Percentiles rank a stretch among this genome's conserved stretches.
Conservation (phyloP, 2,329 filamentous ascomycete genomes). For the Bimuria novae-zelandiae region DNA sequence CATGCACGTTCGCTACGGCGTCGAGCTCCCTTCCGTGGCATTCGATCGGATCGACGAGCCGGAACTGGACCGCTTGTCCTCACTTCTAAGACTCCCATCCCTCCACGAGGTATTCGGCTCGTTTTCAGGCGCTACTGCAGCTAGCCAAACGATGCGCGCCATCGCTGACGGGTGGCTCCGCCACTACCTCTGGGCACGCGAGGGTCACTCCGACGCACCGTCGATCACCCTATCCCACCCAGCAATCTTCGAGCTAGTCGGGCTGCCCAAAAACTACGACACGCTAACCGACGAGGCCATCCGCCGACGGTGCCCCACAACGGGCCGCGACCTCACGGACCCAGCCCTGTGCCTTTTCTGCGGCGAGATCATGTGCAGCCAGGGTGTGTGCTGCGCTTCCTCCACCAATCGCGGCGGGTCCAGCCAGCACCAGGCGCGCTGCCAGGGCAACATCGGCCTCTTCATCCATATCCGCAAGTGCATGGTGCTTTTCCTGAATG, state of each 20-base stretch:
- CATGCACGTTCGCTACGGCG: conserved; percentile 83
- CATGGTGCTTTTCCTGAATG: conserved; percentile 84
- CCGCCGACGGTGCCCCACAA: conserved; percentile 80
- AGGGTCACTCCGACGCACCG: conserved; percentile 47
- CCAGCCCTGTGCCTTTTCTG: conserved; percentile 93
- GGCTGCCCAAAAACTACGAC: conserved; percentile 89
- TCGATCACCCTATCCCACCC: conserved; percentile 72
- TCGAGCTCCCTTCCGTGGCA: conserved; percentile 77
- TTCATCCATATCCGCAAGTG: conserved; percentile 98
- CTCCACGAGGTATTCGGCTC: conserved; percentile 77
- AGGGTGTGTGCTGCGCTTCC: conserved; percentile 87
- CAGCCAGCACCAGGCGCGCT: conserved; percentile 89
- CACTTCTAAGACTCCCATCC: conserved; percentile 73
- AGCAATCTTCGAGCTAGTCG: conserved; percentile 90
- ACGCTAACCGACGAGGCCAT: conserved; percentile 91
- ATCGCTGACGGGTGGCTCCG: conserved; percentile 74
- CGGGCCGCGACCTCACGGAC: conserved; percentile 88
- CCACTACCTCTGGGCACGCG: conserved; percentile 56
- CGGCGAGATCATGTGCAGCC: conserved; percentile 94
- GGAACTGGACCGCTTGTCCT: conserved; percentile 81
- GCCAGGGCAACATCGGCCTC: conserved; percentile 85
- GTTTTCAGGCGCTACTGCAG: conserved; percentile 45
- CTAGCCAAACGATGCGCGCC: conserved; percentile 49
- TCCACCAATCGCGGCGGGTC: conserved; percentile 64
- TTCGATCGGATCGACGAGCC: conserved; percentile 63